Base-by-base conservation (phyloP, 345 rosid genomes). In the Trapa bicornis region DNA sequence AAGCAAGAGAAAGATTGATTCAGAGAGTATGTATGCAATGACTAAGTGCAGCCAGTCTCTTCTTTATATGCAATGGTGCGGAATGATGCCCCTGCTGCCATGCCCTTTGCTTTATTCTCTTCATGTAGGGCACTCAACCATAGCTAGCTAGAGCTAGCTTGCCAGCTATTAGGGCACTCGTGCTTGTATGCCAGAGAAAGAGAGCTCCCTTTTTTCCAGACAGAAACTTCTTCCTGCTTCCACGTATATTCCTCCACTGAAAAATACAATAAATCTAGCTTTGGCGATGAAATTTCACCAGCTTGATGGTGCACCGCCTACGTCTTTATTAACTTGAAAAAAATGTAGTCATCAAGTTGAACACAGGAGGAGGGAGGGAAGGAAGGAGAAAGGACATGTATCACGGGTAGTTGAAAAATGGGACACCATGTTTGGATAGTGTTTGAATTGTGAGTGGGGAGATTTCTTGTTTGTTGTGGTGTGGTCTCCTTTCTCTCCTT, bases 381-480 rank as follows among this genome's bases (percentile, higher is more conserved):
- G 45, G 43, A 41, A 41, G 7, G 7, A 41, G 43, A 41, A 41
- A 41, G 29, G 29, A 22, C 29, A 22, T 22, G 29, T 57, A 57
- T 10, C 11, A 35, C 11, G 8, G 38, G 32, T 22, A 58, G 9
- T 58, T 32, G 63, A 58, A 35, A 58, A 58, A 2, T 14, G 10
- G 83, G 87, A 86, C 87, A 83, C 70, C 64, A 80, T 81, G 82
- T 81, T 75, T 77, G 63, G 71, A 64, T 67, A 41, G 75, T 35
- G 72, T 35, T 63, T 22, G 29, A 22, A 22, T 22, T 22, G 29
- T 22, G 29, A 22, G 43, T 41, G 71, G 70, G 63, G 78, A 68
- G 52, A 57, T 77, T 73, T 69, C 68, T 80, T 70, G 43, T 38
- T 22, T 60, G 37, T 33, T 58, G 37, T 58, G 63, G 63, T 33